phyloP scores from a whole-genome alignment of 1,284 basidiomycete genomes.

The Termitomyces sp. region DNA sequence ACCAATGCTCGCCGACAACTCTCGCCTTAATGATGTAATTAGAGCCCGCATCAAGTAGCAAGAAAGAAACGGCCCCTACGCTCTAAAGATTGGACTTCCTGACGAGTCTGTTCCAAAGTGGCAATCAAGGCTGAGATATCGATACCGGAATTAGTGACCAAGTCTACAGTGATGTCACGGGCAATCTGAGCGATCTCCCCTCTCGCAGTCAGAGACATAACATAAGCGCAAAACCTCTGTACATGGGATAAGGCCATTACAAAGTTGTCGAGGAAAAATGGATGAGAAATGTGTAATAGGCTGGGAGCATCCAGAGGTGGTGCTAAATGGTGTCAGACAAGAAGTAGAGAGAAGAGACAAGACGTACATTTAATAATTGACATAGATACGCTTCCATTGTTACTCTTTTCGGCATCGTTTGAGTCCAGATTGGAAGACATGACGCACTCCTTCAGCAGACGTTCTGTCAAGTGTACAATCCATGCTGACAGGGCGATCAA shows the following conservation, averaged over 20 bases:
- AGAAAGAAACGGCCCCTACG: conserved; percentile 19
- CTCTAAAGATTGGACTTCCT: conserved; percentile 27
- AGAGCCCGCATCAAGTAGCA: not conserved
- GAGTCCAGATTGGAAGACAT: conserved; percentile 30
- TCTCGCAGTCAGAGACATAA: conserved; percentile 45
- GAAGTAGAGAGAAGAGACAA: not conserved
- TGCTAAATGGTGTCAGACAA: not conserved
- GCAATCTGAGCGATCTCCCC: conserved; percentile 60
- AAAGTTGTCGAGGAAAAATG: conserved; percentile 49
- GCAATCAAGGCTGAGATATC: conserved; percentile 46
- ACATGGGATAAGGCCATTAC: conserved; percentile 47
- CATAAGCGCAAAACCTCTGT: conserved; percentile 47
- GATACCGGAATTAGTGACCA: conserved; percentile 58
- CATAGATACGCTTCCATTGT: not conserved
- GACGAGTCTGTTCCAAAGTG: conserved; percentile 35
- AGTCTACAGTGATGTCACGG: conserved; percentile 54
- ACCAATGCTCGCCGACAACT: conserved; percentile 47
- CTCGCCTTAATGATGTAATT: conserved; percentile 31
- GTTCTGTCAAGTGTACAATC: conserved; percentile 57
- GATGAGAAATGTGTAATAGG: conserved; percentile 58
- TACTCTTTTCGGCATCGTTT: not conserved
- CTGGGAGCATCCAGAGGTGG: conserved; percentile 29
- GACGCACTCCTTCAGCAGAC: conserved; percentile 59
- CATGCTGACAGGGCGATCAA: conserved; percentile 56
- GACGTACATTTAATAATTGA: conserved; percentile 1